phyloP scores from a whole-genome alignment of 805 yeast species.

The Diddensiella transvaalensis region DNA sequence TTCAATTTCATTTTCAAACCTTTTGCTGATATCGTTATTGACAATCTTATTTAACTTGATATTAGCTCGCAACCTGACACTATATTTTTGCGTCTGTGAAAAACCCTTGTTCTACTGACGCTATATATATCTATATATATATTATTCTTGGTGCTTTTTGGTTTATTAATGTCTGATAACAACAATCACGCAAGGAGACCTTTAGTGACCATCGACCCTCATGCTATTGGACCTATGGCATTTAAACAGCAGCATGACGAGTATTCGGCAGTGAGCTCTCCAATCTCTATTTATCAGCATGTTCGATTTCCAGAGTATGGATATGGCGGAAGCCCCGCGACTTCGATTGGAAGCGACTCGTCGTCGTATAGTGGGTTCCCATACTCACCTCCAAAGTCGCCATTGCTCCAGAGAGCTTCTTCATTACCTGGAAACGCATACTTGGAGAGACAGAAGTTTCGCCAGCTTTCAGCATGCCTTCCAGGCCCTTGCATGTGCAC shows the following conservation, averaged over 20 bases:
- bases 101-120: too few species aligned
- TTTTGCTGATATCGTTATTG: background rate
- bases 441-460: background rate
- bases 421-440: background rate
- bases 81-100: too few species aligned
- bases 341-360: background rate
- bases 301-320: slow-evolving; percentile 1
- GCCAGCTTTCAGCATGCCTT: background rate
- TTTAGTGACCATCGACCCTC: background rate
- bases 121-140: too few species aligned
- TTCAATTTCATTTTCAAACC: too few species aligned
- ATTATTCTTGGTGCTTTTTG: background rate
- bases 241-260: background rate
- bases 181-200: background rate
- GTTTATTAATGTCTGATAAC: background rate
- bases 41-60: background rate
- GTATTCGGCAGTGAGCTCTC: background rate
- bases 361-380: background rate
- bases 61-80: too few species aligned
- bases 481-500: slow-evolving; percentile 15
- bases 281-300: slow-evolving; percentile 5
- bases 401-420: slow-evolving; percentile 6
- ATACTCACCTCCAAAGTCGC: slow-evolving; percentile 9
- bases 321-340: background rate
- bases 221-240: too few species aligned